Conservation (phyloP, 1,284 basidiomycete species). For the Puccinia triticina region DNA sequence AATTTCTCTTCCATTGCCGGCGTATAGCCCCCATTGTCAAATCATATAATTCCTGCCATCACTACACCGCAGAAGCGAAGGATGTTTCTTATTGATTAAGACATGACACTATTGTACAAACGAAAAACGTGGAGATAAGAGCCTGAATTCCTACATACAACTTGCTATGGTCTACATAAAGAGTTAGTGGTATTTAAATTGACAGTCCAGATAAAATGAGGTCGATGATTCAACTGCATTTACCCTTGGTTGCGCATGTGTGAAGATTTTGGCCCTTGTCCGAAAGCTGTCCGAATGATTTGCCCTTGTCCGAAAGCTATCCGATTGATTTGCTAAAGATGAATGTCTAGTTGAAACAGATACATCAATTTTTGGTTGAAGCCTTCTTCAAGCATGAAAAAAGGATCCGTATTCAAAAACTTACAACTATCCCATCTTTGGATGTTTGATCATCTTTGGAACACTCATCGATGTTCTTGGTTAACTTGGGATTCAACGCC, state of each 20-base stretch:
- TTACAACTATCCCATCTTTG: conserved; percentile 18
- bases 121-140: no score
- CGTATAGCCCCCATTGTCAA: no score
- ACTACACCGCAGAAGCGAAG: no score
- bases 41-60: no score
- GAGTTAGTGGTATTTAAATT: neutral
- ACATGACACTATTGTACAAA: no score
- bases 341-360: conserved; percentile 4
- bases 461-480: conserved; percentile 4
- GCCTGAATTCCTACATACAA: no score
- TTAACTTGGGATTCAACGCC: conserved; percentile 14
- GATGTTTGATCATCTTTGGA: conserved; percentile 19
- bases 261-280: neutral
- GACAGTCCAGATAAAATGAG: neutral
- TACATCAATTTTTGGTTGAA: neutral
- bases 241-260: neutral
- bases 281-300: conserved; percentile 22
- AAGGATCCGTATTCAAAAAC: neutral
- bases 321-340: conserved; percentile 33
- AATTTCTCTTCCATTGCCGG: no score
- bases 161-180: no score
- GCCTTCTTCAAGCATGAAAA: neutral
- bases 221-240: neutral
- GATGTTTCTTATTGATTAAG: no score
- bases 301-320: neutral